Percentiles rank a stretch among this genome's conserved stretches.
These are phyloP conservation scores for Misopates orontium DNA, from an alignment of 257 asterid genomes.

Conservation along the genomic window DNA sequence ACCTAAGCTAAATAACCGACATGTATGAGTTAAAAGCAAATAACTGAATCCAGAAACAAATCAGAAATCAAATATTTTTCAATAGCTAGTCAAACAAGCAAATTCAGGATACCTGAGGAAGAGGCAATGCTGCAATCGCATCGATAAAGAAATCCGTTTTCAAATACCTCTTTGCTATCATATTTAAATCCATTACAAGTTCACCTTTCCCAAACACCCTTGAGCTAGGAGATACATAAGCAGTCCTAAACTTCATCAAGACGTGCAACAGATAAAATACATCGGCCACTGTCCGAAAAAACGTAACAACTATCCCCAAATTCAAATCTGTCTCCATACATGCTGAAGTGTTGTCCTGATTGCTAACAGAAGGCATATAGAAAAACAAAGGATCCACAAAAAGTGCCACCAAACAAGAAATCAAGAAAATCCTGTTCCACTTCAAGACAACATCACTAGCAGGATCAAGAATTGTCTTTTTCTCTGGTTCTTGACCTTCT, in stretches of 20 bases:
- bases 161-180: constrained; percentile 69
- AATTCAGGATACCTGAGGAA: constrained; percentile 68
- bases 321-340: constrained; percentile 70
- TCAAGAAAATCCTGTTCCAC: constrained; percentile 79
- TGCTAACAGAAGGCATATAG: constrained; percentile 65
- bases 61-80: too few relatives aligned
- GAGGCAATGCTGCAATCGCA: constrained; percentile 77
- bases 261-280: constrained; percentile 62
- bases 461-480: constrained; percentile 66
- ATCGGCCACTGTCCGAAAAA: constrained; percentile 81
- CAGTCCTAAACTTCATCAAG: constrained; percentile 67
- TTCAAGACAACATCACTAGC: constrained; percentile 69
- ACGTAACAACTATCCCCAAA: constrained; percentile 69
- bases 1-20: not conserved
- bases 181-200: constrained; percentile 67
- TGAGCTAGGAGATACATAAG: constrained; percentile 81
- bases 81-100: constrained; percentile 7
- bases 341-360: constrained; percentile 46
- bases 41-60: not conserved
- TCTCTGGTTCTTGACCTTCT: constrained; percentile 54
- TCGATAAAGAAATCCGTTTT: constrained; percentile 71
- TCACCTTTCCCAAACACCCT: constrained; percentile 93
- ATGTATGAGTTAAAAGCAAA: not conserved
- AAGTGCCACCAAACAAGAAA: constrained; percentile 69
- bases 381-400: constrained; percentile 86